phyloP scores from a whole-genome alignment of 306 rosid species.

The Phaseolus lunatus region DNA sequence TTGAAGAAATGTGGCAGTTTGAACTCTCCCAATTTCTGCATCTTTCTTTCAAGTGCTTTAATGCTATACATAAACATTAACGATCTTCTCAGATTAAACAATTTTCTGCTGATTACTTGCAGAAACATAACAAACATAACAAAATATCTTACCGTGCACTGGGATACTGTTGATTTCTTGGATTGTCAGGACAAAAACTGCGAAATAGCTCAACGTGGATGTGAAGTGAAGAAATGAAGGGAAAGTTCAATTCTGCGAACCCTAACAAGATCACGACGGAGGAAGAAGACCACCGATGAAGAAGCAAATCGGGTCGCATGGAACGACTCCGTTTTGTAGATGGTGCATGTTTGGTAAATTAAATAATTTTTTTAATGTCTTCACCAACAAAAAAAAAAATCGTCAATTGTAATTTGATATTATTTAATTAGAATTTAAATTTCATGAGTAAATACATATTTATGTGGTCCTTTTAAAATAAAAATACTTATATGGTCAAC shows the following conservation, averaged over 20 bases:
- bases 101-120: neutral
- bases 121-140: neutral
- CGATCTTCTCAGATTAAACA: neutral
- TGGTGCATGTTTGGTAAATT: neutral
- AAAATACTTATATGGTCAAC: too few species aligned
- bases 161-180: neutral
- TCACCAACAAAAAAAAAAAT: too few species aligned
- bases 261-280: slow-evolving; percentile 34
- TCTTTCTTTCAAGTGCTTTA: slow-evolving; percentile 50
- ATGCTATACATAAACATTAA: neutral
- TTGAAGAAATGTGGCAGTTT: slow-evolving; percentile 94
- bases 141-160: slow-evolving; percentile 1
- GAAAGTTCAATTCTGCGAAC: slow-evolving; percentile 23
- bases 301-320: neutral
- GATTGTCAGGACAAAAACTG: neutral
- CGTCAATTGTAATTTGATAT: too few species aligned
- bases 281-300: slow-evolving; percentile 28
- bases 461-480: too few species aligned
- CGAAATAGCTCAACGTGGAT: neutral
- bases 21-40: slow-evolving; percentile 94
- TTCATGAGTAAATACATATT: too few species aligned
- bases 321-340: slow-evolving; percentile 28
- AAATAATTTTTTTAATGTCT: too few species aligned
- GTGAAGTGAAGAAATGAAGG: slow-evolving; percentile 5
- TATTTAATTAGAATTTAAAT: too few species aligned